These are phyloP conservation scores for Xylaria sp. DNA, from an alignment of 2,329 filamentous ascomycete species.

Conservation along the genomic window DNA sequence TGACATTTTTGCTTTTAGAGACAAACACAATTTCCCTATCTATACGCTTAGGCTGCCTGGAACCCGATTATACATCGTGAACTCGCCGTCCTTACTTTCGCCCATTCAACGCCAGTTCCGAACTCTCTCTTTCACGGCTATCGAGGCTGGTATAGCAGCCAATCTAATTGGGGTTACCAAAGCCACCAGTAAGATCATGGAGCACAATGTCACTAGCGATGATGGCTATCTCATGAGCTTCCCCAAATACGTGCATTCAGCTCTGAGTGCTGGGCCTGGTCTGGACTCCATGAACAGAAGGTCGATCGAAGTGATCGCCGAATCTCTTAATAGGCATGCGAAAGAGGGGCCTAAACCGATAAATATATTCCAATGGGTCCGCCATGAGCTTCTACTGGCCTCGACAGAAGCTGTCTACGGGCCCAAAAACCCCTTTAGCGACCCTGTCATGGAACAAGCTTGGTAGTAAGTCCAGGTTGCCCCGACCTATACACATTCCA, in stretches of 20 bases:
- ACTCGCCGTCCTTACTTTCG: conserved; percentile 10
- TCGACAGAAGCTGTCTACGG: conserved; percentile 42
- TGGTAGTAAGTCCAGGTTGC: conserved; percentile 39
- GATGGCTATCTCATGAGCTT: conserved; percentile 38
- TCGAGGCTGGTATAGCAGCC: conserved; percentile 1
- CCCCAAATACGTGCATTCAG: conserved; percentile 32
- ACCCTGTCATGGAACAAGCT: conserved; percentile 37
- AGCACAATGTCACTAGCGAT: conserved; percentile 19
- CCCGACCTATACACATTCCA: neutral
- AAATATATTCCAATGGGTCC: conserved; percentile 39
- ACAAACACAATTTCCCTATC: conserved; percentile 20
- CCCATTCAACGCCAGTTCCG: conserved; percentile 11
- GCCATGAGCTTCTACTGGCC: conserved; percentile 38
- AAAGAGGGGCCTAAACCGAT: conserved; percentile 4
- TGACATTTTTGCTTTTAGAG: neutral
- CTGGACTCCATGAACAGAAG: conserved; percentile 40
- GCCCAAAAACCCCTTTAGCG: conserved; percentile 39
- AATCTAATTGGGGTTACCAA: conserved; percentile 23
- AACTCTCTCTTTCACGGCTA: conserved; percentile 24
- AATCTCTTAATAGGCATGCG: conserved; percentile 27
- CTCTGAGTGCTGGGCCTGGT: conserved; percentile 32
- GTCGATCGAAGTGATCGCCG: conserved; percentile 32
- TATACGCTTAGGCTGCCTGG: conserved; percentile 29
- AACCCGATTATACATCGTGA: conserved; percentile 23
- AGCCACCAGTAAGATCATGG: conserved; percentile 24